Evolutionary conservation across 768 basidiomycete species (phyloP).

Genomic region (Leccinum uliginosum): DNA sequence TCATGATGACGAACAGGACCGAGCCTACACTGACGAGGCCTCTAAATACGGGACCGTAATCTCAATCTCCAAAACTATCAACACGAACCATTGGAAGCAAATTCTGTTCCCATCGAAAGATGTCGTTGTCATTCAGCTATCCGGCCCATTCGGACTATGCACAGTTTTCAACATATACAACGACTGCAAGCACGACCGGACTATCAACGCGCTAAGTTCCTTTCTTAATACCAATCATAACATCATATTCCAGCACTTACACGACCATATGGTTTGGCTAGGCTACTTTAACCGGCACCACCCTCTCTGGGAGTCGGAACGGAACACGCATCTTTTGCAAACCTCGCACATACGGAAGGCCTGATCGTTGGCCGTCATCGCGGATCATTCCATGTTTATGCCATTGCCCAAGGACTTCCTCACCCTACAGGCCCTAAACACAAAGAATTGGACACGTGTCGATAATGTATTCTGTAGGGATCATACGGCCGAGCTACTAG

Average conservation of each 20-base stretch:
- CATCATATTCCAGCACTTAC: too few species aligned
- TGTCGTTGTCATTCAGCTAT: too few species aligned
- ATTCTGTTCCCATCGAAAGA: too few species aligned
- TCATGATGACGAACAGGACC: too few species aligned
- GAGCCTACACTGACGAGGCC: neutral
- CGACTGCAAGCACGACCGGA: neutral
- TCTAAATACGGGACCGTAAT: neutral
- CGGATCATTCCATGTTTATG: conserved; percentile 15
- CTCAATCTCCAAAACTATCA: neutral
- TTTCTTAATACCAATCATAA: neutral
- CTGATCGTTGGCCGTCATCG: neutral
- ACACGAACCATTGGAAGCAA: conserved; percentile 9
- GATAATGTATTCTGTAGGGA: too few species aligned
- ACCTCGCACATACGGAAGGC: neutral
- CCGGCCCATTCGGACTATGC: neutral
- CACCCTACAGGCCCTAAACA: too few species aligned
- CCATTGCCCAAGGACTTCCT: too few species aligned
- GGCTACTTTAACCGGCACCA: neutral
- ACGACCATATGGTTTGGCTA: too few species aligned
- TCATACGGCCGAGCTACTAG: too few species aligned
- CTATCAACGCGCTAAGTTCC: neutral
- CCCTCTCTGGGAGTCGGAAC: neutral
- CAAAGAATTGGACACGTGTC: too few species aligned
- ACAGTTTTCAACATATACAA: conserved; percentile 8
- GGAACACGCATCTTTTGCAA: too few species aligned